Percentiles rank a stretch among this genome's conserved stretches.
Evolutionary conservation across 805 yeast genomes (phyloP).

Genomic region (Jamesozyma hellenica): DNA sequence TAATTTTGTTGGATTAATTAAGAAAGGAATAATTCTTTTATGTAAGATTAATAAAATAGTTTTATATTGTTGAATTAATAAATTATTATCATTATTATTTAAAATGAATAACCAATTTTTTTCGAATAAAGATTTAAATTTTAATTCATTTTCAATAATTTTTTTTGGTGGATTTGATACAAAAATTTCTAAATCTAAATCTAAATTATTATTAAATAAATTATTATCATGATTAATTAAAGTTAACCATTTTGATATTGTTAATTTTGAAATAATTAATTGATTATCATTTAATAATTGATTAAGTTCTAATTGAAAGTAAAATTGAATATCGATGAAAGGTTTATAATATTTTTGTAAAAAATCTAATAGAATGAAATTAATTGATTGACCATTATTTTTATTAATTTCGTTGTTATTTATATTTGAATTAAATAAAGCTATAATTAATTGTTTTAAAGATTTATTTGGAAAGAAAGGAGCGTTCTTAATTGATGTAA

Average conservation of each 20-base stretch:
- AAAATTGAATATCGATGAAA: slow-evolving; percentile 71
- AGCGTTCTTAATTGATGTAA: slow-evolving; percentile 42
- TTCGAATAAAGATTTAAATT: slow-evolving; percentile 60
- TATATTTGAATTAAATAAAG: slow-evolving; percentile 30
- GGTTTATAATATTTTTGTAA: slow-evolving; percentile 41
- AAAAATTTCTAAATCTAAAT: slow-evolving; percentile 31
- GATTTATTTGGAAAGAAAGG: slow-evolving; percentile 54
- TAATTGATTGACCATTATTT: slow-evolving; percentile 33
- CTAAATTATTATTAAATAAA: slow-evolving; percentile 21
- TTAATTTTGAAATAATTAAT: slow-evolving; percentile 6
- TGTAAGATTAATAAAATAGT: slow-evolving; percentile 61
- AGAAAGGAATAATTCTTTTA: slow-evolving; percentile 71
- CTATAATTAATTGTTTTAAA: slow-evolving; percentile 34
- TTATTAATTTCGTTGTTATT: slow-evolving; percentile 34
- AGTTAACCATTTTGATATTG: slow-evolving; percentile 30
- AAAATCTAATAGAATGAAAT: slow-evolving; percentile 46
- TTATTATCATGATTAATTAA: slow-evolving; percentile 30
- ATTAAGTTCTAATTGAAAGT: slow-evolving; percentile 48
- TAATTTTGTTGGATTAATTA: slow-evolving; percentile 66
- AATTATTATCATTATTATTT: slow-evolving; percentile 39
- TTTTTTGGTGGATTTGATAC: slow-evolving; percentile 39
- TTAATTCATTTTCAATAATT: slow-evolving; percentile 29
- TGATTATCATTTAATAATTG: slow-evolving; percentile 21
- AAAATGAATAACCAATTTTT: slow-evolving; percentile 54
- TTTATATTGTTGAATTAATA: slow-evolving; percentile 51